Percentiles rank a stretch among this genome's conserved stretches.
Conservation (phyloP, 345 rosid species). For the Lagerstroemia speciosa region DNA sequence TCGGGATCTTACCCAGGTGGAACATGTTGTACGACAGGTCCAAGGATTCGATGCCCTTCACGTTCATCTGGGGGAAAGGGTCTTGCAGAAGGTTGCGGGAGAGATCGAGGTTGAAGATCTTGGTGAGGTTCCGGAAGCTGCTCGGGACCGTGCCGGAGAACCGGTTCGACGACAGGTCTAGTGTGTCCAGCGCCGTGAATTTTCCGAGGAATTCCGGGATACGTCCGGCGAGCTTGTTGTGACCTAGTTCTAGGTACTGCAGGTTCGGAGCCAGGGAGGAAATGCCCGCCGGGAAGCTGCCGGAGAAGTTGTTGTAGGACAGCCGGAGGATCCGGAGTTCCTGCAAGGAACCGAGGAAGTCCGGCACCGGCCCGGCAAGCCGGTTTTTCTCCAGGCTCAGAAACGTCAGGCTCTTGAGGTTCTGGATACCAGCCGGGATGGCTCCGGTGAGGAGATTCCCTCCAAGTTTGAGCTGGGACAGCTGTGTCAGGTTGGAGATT, state of each 20-base stretch:
- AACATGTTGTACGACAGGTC: slow-evolving; percentile 57
- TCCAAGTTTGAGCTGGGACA: slow-evolving; percentile 42
- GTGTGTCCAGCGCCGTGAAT: slow-evolving; percentile 49
- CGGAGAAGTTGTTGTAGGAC: slow-evolving; percentile 47
- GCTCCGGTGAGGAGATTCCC: slow-evolving; percentile 45
- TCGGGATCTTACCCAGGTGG: slow-evolving; percentile 50
- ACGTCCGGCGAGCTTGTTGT: slow-evolving; percentile 42
- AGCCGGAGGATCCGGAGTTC: slow-evolving; percentile 34
- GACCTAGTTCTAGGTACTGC: slow-evolving; percentile 43
- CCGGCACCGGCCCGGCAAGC: slow-evolving; percentile 51
- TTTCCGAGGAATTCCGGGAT: slow-evolving; percentile 54
- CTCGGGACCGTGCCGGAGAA: slow-evolving; percentile 44
- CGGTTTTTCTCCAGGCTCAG: slow-evolving; percentile 34
- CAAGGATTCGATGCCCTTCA: slow-evolving; percentile 69
- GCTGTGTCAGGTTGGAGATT: slow-evolving; percentile 30
- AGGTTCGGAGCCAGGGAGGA: slow-evolving; percentile 37
- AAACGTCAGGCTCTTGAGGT: slow-evolving; percentile 26
- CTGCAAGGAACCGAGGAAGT: slow-evolving; percentile 34
- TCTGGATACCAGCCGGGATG: slow-evolving; percentile 37
- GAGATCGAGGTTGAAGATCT: slow-evolving; percentile 69
- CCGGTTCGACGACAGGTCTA: slow-evolving; percentile 51
- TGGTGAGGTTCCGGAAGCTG: slow-evolving; percentile 57
- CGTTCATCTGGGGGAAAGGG: slow-evolving; percentile 63
- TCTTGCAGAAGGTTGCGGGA: slow-evolving; percentile 47
- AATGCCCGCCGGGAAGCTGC: slow-evolving; percentile 44